phyloP scores from a whole-genome alignment of 148 eudicot genomes.

The Chenopodium quinoa region DNA sequence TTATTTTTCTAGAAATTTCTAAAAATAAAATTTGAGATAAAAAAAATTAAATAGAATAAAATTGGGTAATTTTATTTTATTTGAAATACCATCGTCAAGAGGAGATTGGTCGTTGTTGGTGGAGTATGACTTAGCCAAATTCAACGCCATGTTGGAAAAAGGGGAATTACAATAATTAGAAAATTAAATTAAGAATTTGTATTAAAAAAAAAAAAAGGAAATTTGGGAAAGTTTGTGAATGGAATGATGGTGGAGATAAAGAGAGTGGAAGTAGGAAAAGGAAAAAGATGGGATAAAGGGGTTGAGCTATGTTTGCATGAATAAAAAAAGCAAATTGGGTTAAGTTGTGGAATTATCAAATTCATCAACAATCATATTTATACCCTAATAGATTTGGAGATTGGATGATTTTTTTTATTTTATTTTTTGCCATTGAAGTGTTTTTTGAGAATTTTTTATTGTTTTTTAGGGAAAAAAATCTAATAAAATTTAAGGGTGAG shows the following conservation, averaged over 20 bases:
- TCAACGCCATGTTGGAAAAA: constrained; percentile 22
- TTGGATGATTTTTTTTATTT: too few relatives aligned
- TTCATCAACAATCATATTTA: too few relatives aligned
- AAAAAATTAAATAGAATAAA: neutral
- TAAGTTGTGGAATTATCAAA: too few relatives aligned
- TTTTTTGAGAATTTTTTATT: too few relatives aligned
- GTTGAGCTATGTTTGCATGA: too few relatives aligned
- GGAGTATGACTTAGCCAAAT: constrained; percentile 1
- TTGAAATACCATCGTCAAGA: constrained; percentile 3
- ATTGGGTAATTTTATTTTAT: neutral
- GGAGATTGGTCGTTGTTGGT: neutral
- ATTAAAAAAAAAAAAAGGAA: neutral
- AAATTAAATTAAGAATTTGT: neutral
- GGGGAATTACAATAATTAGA: neutral
- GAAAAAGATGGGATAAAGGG: neutral
- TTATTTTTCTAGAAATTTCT: neutral
- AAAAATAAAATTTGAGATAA: neutral
- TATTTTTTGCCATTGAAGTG: too few relatives aligned
- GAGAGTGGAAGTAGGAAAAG: neutral
- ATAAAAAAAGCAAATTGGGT: too few relatives aligned
- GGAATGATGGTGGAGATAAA: neutral
- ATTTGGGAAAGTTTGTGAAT: too few relatives aligned
- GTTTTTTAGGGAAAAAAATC: too few relatives aligned
- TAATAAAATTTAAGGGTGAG: too few relatives aligned
- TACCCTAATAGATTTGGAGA: too few relatives aligned